A percentile compares a stretch with the other conserved stretches of the same genome.
Conservation (phyloP, 1,139 yeast species). For the Pichia sp. region DNA sequence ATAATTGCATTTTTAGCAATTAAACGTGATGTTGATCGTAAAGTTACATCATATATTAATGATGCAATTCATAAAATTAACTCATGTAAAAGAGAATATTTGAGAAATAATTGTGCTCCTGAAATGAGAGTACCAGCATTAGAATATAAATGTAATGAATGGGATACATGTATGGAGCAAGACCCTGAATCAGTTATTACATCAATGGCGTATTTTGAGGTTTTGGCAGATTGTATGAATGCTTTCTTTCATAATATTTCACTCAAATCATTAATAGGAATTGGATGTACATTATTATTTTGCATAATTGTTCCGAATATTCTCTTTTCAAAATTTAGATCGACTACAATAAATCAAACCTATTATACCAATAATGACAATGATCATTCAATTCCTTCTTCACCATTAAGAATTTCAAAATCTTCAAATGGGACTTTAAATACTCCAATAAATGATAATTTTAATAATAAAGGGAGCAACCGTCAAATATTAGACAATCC, state of each 20-base stretch:
- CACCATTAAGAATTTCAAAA: background rate
- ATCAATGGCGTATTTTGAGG: conserved; percentile 29
- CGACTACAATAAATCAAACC: conserved; percentile 19
- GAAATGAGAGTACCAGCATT: conserved; percentile 61
- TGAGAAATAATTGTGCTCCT: conserved; percentile 64
- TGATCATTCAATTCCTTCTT: background rate
- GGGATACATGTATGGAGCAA: conserved; percentile 83
- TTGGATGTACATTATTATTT: conserved; percentile 17
- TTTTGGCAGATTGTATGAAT: conserved; percentile 29
- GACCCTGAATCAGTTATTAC: conserved; percentile 69
- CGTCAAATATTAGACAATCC: background rate
- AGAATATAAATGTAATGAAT: conserved; percentile 61
- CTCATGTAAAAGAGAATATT: conserved; percentile 63
- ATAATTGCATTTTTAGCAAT: conserved; percentile 56
- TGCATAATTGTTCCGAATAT: conserved; percentile 25
- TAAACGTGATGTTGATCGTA: conserved; percentile 58
- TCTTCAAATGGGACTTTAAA: background rate
- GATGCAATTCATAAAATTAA: conserved; percentile 63
- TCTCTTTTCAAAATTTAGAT: conserved; percentile 22
- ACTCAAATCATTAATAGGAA: conserved; percentile 21
- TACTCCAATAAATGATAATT: background rate
- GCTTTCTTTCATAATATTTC: conserved; percentile 27
- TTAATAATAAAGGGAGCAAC: background rate
- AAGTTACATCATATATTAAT: conserved; percentile 57
- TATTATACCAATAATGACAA: conserved; percentile 8